Percentiles rank a stretch among this genome's conserved stretches.
These are phyloP conservation scores for Thalia dealbata DNA, from an alignment of 176 grass and related monocot genomes.

Conservation along the genomic window DNA sequence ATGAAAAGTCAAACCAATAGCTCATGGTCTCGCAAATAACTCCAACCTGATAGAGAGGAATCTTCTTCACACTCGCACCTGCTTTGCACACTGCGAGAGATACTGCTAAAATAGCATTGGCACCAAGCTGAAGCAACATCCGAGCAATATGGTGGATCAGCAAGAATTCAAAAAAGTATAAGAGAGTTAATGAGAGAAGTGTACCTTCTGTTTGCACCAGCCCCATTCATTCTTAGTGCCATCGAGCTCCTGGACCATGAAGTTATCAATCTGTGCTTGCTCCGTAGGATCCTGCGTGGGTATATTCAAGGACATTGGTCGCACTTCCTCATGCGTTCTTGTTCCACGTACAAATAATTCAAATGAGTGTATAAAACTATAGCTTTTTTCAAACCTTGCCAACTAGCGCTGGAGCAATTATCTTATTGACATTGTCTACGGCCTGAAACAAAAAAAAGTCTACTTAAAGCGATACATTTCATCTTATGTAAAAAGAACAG, in stretches of 20 bases:
- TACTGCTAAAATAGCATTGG: constrained; percentile 80
- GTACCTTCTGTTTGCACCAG: constrained; percentile 96
- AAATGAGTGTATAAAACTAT: neutral
- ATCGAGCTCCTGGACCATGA: constrained; percentile 93
- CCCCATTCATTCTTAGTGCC: constrained; percentile 93
- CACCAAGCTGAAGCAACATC: constrained; percentile 51
- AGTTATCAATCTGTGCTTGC: constrained; percentile 71
- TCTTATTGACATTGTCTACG: constrained; percentile 69
- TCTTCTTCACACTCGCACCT: constrained; percentile 67
- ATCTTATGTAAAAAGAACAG: neutral
- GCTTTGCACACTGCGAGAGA: constrained; percentile 93
- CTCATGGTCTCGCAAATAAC: neutral
- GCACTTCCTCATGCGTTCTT: neutral
- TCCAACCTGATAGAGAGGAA: constrained; percentile 48
- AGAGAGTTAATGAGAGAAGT: neutral
- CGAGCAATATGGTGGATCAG: neutral
- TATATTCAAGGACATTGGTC: neutral
- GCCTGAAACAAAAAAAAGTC: constrained; percentile 27
- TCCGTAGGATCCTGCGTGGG: constrained; percentile 49
- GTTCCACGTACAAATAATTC: neutral
- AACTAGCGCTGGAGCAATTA: constrained; percentile 67
- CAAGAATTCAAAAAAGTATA: neutral
- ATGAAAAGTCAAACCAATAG: neutral
- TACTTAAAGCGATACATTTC: neutral
- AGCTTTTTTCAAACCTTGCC: constrained; percentile 45